Percentiles rank a stretch among this genome's conserved stretches.
phyloP scores from a whole-genome alignment of 208 protist genomes.

The Acanthamoeba divionensis region DNA sequence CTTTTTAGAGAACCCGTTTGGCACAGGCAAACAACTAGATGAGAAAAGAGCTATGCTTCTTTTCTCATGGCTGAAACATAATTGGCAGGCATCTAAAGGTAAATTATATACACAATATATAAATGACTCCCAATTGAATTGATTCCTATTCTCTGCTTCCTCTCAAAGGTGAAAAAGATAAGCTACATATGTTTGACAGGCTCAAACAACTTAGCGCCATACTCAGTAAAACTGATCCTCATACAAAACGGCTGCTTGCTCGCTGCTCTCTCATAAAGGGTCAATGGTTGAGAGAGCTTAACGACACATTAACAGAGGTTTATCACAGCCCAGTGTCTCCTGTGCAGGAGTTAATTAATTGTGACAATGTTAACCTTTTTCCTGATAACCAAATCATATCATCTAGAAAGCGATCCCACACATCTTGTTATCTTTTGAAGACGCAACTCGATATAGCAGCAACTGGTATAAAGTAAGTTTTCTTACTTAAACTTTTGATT shows the following conservation, averaged over 20 bases:
- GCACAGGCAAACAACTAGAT: too few relatives aligned
- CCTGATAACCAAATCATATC: too few relatives aligned
- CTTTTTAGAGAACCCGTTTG: too few relatives aligned
- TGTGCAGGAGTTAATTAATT: background rate
- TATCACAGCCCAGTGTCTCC: background rate
- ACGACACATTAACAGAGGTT: slow-evolving; percentile 59
- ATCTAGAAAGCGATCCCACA: slow-evolving; percentile 20
- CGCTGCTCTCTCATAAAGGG: slow-evolving; percentile 74
- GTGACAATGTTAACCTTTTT: background rate
- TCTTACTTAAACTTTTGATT: background rate
- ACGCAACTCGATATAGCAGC: slow-evolving; percentile 46
- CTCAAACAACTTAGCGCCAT: background rate
- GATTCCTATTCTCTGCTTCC: background rate
- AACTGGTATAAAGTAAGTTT: slow-evolving; percentile 57
- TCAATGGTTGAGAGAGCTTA: slow-evolving; percentile 64
- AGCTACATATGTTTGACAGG: background rate
- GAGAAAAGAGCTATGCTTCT: slow-evolving; percentile 20
- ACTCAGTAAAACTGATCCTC: background rate
- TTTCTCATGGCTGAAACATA: slow-evolving; percentile 37
- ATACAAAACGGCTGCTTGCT: slow-evolving; percentile 54
- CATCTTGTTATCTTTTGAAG: slow-evolving; percentile 62
- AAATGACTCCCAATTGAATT: background rate
- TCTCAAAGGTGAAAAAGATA: too few relatives aligned
- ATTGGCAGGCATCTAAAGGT: slow-evolving; percentile 14
- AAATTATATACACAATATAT: background rate